Base-by-base conservation (phyloP, 2,329 filamentous ascomycete genomes). In the Metarhizium rileyi region DNA sequence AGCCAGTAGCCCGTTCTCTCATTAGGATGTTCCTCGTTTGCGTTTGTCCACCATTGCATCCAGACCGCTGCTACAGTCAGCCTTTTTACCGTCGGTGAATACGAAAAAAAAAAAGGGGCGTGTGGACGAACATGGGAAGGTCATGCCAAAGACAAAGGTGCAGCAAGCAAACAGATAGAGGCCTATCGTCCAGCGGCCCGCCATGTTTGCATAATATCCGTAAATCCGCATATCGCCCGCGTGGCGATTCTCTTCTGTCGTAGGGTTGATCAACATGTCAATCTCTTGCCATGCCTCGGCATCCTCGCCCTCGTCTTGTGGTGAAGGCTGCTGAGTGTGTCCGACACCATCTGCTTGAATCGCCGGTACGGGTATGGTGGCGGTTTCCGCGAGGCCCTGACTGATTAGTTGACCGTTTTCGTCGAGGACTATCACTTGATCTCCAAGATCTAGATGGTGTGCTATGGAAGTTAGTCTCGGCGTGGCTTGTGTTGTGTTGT, bases 11-110 rank as follows among this genome's bases (percentile, higher is more conserved):
- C 52, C 35, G 57, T 44, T 10, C 46, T 35, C 5, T 55, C 44
- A 44, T 60, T 52, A 18, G 56, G 51, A 12, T 55, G 44, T 5
- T 44, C 26, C 0, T 47, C 56, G 14, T 58, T 55, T 6, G 52
- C 41, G 18, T 59, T 56, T 18, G 54, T 54, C 57, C 58, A 58
- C 54, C 55, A 55, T 42, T 59, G 53, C 9, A 59, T 25, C 58
- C 57, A 61, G 16, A 59, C 41, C n/a, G 54, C 55, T 59, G 4
- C 9, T 20, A 16, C 20, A 8, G 9, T 38, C 10, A 38, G 26
- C 5, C 8, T 26, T 16, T 28, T 6, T 10, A 16, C 2, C 23
- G 16, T 14, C 23, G 25, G 9, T 5, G 14, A n/a, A n/a, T n/a
- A n/a, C n/a, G 8, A 16, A 18, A 23, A 10, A 43, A 43, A 5